Evolutionary conservation across 805 yeast genomes (phyloP), one percentile per base, ranked within the genome.

Genomic region (Peterozyma xylosa): DNA sequence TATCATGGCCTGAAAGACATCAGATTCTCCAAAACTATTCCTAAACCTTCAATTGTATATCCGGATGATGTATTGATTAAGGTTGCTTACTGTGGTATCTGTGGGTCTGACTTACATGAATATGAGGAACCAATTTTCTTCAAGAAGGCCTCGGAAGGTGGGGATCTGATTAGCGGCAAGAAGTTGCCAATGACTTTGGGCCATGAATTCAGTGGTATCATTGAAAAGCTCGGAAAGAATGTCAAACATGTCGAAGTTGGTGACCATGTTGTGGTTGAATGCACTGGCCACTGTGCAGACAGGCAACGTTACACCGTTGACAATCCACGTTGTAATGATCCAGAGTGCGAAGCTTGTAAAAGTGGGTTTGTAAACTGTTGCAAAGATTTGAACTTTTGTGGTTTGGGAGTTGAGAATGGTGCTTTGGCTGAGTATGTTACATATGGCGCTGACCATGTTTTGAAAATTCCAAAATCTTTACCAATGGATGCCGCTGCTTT

Each of bases 61-160:
- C 43, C 10, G 36, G 43, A 33, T 49, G 64, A 60, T 42, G 58
- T 63, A 27, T 54, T 57, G 30, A 43, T 63, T 21, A 52, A 62
- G 41, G 50, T 62, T 30, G 63, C 58, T 5, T 74, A 64, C 55
- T 71, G 79, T 48, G 82, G 80, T 2, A 74, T 76, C 41, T 76
- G 82, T 50, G 82, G 82, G 13, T 64, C 76, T 7, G 81, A 76
- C 52, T 55, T 76, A 38, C 75, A 73, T 48, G 76, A 79, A 52
- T 78, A 66, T 50, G 76, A 71, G 27, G 79, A 78, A 0, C 82
- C 84, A 7, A 71, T 73, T 43, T 75, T 78, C 53, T 73, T 75
- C 56, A 70, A 43, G 62, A 57, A 32, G 5, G 34, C 34, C 3
- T 5, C 34, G 5, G 65, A 67, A 4, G 60, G 61, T 35, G 69